Conservation (phyloP, 2,329 filamentous ascomycete species). For the Apiospora arundinis region DNA sequence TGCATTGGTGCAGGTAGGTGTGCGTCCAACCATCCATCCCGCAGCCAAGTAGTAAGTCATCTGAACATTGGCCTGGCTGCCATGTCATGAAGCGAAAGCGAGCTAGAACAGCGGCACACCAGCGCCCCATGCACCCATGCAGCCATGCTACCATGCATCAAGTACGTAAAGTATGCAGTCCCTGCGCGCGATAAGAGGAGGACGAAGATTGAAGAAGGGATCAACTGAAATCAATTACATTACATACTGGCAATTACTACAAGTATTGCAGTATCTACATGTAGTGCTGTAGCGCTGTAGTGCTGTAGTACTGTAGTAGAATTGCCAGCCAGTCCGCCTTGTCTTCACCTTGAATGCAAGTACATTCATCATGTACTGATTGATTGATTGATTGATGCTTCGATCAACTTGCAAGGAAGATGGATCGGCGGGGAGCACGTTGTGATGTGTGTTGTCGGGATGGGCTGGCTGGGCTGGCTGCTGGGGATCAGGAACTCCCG, state of each 20-base stretch:
- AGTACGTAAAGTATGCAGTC: not conserved
- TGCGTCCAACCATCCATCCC: slow-evolving; percentile 10
- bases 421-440: not conserved
- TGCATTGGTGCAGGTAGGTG: not conserved
- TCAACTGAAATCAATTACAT: not conserved
- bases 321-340: no score
- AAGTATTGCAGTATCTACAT: not conserved
- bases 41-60: slow-evolving; percentile 15
- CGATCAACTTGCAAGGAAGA: not conserved
- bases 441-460: not conserved
- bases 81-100: slow-evolving; percentile 10
- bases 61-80: slow-evolving; percentile 6
- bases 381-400: no score
- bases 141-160: not conserved
- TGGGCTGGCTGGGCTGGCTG: not conserved
- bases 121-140: not conserved
- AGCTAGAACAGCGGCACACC: not conserved
- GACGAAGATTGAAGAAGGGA: not conserved
- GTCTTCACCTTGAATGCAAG: no score
- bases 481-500: slow-evolving; percentile 11
- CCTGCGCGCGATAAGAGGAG: not conserved
- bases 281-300: not conserved
- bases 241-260: not conserved
- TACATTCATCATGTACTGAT: not conserved
- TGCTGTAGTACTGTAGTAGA: not conserved